Evolutionary conservation across 805 yeast species (phyloP).

Genomic region (Isabelozyma rhagii): DNA sequence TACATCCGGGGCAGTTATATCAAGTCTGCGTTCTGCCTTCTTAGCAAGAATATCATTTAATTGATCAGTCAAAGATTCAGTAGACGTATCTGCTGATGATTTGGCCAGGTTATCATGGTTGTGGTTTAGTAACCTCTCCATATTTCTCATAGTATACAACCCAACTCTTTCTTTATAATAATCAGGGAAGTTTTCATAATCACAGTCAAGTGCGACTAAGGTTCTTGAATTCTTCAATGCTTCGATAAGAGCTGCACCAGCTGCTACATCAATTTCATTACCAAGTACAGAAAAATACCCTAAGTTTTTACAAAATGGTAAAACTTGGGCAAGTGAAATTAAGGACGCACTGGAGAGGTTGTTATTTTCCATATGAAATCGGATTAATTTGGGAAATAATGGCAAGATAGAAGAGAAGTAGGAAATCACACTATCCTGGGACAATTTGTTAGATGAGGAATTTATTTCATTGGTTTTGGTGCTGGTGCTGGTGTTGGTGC

Average conservation of each 20-base stretch:
- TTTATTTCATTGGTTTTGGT: background rate
- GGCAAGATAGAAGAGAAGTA: conserved; percentile 66
- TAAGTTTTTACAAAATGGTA: conserved; percentile 65
- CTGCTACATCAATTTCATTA: conserved; percentile 55
- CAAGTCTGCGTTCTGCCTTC: conserved; percentile 30
- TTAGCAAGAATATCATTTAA: conserved; percentile 27
- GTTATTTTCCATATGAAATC: conserved; percentile 73
- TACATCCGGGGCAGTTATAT: conserved; percentile 31
- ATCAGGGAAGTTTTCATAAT: conserved; percentile 57
- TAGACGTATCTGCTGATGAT: conserved; percentile 5
- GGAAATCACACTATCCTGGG: conserved; percentile 37
- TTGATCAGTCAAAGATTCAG: conserved; percentile 21
- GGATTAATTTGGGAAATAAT: conserved; percentile 54
- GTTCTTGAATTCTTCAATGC: conserved; percentile 65
- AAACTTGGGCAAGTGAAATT: conserved; percentile 58
- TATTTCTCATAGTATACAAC: conserved; percentile 75
- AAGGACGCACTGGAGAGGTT: conserved; percentile 55
- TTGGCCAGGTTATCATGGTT: conserved; percentile 33
- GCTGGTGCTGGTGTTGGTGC: background rate
- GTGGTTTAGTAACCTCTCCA: conserved; percentile 55
- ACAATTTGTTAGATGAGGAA: background rate
- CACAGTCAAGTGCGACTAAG: conserved; percentile 68
- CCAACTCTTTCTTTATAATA: conserved; percentile 70
- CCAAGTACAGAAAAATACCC: conserved; percentile 70
- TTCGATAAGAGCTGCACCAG: conserved; percentile 63